Evolutionary conservation across 495 filamentous ascomycete genomes (phyloP).

Genomic region (Aspergillus nanangensis): DNA sequence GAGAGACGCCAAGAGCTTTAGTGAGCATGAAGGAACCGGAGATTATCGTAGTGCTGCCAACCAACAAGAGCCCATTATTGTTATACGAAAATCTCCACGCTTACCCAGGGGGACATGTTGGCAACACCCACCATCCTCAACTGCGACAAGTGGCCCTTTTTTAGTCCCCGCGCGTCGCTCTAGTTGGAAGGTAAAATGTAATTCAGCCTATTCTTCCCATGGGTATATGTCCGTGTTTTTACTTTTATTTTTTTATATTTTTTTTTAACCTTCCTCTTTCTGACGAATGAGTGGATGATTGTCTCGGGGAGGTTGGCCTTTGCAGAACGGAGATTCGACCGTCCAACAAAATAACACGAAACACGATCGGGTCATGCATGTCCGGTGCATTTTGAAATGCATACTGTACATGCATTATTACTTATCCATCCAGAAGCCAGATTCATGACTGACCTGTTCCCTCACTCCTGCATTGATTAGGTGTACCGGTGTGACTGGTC

Average conservation of each 20-base stretch:
- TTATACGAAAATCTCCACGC: too few species aligned
- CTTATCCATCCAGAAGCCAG: too few species aligned
- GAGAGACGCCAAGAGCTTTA: conserved; percentile 15
- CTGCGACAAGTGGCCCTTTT: too few species aligned
- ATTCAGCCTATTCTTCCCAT: conserved; percentile 3
- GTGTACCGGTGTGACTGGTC: too few species aligned
- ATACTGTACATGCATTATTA: too few species aligned
- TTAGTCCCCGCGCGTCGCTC: neutral
- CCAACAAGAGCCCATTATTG: conserved; percentile 14
- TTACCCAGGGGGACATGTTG: too few species aligned
- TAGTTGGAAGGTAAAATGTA: neutral
- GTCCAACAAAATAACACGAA: neutral
- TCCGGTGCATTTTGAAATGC: conserved; percentile 1
- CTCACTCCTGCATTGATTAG: too few species aligned
- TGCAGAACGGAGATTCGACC: conserved; percentile 1
- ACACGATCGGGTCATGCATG: neutral
- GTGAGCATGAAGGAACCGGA: conserved; percentile 18
- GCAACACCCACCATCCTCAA: too few species aligned
- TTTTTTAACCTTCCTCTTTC: neutral
- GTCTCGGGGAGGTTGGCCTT: neutral
- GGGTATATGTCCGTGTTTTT: conserved; percentile 4
- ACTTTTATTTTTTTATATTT: neutral
- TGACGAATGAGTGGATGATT: neutral
- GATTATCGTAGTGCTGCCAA: conserved; percentile 20
- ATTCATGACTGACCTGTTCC: too few species aligned